Percentiles rank a stretch among this genome's conserved stretches.
These are phyloP conservation scores for Coemansia sp. DNA, from an alignment of 192 early-diverging fungal genomes.

Conservation along the genomic window DNA sequence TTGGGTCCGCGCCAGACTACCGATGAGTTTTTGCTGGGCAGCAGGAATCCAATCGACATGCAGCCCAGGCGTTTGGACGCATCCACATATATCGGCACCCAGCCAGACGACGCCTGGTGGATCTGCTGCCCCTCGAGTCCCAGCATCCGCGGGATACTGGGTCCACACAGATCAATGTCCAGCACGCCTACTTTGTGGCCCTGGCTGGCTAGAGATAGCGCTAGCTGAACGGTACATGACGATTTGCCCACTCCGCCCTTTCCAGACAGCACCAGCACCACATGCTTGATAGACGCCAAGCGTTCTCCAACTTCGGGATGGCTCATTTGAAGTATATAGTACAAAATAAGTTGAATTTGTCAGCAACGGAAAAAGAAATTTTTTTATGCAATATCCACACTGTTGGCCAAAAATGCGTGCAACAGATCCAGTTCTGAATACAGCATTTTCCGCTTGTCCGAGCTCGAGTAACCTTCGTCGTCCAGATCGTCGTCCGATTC, in stretches of 20 bases:
- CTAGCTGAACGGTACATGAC: conserved; percentile 87
- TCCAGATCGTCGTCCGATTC: background rate
- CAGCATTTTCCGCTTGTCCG: conserved; percentile 6
- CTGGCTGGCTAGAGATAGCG: conserved; percentile 60
- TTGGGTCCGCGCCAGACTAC: conserved; percentile 99
- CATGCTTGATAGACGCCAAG: conserved; percentile 67
- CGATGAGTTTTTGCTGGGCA: conserved; percentile 83
- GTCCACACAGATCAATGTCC: conserved; percentile 98
- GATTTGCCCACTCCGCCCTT: conserved; percentile 99
- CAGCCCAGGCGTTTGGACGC: conserved; percentile 68
- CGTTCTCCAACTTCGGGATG: conserved; percentile 40
- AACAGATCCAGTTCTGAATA: conserved; percentile 32
- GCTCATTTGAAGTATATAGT: conserved; percentile 19
- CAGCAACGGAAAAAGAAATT: background rate
- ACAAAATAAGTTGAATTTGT: conserved; percentile 5
- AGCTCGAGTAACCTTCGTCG: background rate
- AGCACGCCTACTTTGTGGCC: conserved; percentile 81
- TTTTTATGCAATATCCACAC: background rate
- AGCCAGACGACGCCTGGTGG: conserved; percentile 86
- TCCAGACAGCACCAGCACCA: conserved; percentile 92
- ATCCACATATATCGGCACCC: conserved; percentile 77
- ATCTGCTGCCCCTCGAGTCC: conserved; percentile 86
- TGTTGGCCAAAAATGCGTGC: conserved; percentile 2
- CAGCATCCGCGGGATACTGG: conserved; percentile 93
- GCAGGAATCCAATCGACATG: conserved; percentile 97